Conservation (phyloP, 176 grass and related monocot species). For the Elaeis guineensis region DNA sequence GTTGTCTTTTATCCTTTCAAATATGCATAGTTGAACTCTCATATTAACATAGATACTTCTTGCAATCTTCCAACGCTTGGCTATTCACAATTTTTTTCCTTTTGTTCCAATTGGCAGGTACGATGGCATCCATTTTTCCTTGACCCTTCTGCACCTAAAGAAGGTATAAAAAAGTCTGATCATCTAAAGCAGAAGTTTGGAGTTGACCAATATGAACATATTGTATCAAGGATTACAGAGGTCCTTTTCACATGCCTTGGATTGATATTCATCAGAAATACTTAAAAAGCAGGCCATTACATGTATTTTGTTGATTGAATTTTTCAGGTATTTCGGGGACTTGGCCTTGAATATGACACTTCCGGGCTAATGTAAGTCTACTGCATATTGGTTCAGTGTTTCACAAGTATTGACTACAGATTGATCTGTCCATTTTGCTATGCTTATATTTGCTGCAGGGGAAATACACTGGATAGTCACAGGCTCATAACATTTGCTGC, state of each 20-base stretch:
- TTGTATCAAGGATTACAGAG: conserved; percentile 60
- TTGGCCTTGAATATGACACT: conserved; percentile 81
- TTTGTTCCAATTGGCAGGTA: conserved; percentile 35
- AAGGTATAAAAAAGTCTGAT: conserved; percentile 77
- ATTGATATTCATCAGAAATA: background rate
- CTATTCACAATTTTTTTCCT: background rate
- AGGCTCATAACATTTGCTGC: conserved; percentile 74
- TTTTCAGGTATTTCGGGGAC: conserved; percentile 64
- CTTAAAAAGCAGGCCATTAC: background rate
- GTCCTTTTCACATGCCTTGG: conserved; percentile 15
- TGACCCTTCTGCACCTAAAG: conserved; percentile 68
- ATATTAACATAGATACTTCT: background rate
- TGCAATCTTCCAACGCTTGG: conserved; percentile 1
- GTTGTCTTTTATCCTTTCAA: conserved; percentile 12
- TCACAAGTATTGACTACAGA: background rate
- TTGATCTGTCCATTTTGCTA: no score
- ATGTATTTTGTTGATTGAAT: background rate
- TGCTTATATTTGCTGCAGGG: conserved; percentile 38
- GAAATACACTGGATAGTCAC: conserved; percentile 79
- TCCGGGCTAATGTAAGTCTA: conserved; percentile 71
- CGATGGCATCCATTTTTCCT: conserved; percentile 90
- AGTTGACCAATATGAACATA: conserved; percentile 51
- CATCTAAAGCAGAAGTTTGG: conserved; percentile 59
- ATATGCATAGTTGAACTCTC: background rate
- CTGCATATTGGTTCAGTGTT: conserved; percentile 5